These are phyloP conservation scores for Raffaelea albimanens DNA, from an alignment of 2,329 filamentous ascomycete genomes.

Conservation along the genomic window DNA sequence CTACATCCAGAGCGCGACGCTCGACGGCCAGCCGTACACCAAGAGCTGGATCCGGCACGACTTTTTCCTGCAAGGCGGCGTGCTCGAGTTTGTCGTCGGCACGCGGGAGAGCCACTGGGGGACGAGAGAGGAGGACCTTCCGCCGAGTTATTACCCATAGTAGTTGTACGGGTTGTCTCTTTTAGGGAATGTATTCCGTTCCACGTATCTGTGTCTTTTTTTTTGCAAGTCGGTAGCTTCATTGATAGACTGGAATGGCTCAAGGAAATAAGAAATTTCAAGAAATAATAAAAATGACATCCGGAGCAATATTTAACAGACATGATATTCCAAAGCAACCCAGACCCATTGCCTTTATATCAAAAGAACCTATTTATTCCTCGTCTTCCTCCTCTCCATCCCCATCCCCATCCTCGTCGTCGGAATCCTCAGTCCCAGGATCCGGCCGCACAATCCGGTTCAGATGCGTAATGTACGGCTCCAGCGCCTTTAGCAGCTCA, in stretches of 20 bases:
- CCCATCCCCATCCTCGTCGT: slow-evolving; percentile 32
- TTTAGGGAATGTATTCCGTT: neutral
- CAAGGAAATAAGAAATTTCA: too few species aligned
- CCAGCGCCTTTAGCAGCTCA: slow-evolving; percentile 57
- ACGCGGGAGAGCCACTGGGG: slow-evolving; percentile 50
- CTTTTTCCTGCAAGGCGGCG: slow-evolving; percentile 52
- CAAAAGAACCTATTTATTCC: neutral
- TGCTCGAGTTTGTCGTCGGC: slow-evolving; percentile 49
- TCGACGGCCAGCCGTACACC: slow-evolving; percentile 47
- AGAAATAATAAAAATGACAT: neutral
- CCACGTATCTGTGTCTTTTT: neutral
- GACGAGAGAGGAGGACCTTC: slow-evolving; percentile 41
- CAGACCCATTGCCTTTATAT: too few species aligned
- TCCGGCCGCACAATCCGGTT: slow-evolving; percentile 70
- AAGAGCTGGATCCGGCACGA: slow-evolving; percentile 55
- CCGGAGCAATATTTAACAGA: neutral
- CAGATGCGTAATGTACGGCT: slow-evolving; percentile 67
- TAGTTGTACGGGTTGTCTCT: too few species aligned
- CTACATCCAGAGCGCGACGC: slow-evolving; percentile 50
- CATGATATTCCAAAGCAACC: neutral
- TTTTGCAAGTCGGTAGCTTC: too few species aligned
- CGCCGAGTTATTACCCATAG: slow-evolving; percentile 36
- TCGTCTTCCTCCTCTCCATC: slow-evolving; percentile 3
- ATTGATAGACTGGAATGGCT: too few species aligned
- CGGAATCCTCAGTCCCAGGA: slow-evolving; percentile 36